phyloP scores from a whole-genome alignment of 1,284 basidiomycete species.

The Ceratobasidium sp. region DNA sequence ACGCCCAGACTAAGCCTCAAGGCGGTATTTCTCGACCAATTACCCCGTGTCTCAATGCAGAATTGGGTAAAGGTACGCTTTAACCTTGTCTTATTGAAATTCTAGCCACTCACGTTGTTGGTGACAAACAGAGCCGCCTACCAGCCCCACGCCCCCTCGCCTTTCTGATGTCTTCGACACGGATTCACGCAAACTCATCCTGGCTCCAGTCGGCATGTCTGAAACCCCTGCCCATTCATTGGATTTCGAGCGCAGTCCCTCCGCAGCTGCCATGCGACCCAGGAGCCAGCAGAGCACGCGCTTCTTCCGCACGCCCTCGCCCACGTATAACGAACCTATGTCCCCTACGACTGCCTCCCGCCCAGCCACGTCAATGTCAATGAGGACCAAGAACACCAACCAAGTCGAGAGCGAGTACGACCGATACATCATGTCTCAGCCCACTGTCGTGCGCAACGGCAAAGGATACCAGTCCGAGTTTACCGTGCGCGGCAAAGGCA shows the following conservation, averaged over 20 bases:
- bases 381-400: background rate
- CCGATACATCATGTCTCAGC: conserved; percentile 42
- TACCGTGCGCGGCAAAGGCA: conserved; percentile 31
- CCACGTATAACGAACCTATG: conserved; percentile 19
- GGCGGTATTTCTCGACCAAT: conserved; percentile 32
- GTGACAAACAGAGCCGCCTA: conserved; percentile 1
- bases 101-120: conserved; percentile 9
- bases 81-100: background rate
- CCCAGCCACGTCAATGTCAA: conserved; percentile 37
- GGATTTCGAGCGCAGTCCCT: conserved; percentile 12
- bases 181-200: conserved; percentile 40
- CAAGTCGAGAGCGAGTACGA: conserved; percentile 42
- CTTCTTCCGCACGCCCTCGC: conserved; percentile 20
- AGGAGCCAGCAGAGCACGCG: conserved; percentile 23
- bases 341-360: conserved; percentile 4
- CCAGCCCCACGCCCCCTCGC: conserved; percentile 51
- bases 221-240: conserved; percentile 8
- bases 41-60: conserved; percentile 39
- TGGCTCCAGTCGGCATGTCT: conserved; percentile 23
- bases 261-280: background rate
- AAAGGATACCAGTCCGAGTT: conserved; percentile 47
- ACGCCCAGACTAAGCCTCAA: conserved; percentile 14
- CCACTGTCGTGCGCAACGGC: conserved; percentile 41
- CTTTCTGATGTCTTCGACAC: conserved; percentile 19
- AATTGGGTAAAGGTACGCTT: conserved; percentile 39